These are phyloP conservation scores for Coniochaeta sp. DNA, from an alignment of 2,329 filamentous ascomycete genomes.

Conservation along the genomic window DNA sequence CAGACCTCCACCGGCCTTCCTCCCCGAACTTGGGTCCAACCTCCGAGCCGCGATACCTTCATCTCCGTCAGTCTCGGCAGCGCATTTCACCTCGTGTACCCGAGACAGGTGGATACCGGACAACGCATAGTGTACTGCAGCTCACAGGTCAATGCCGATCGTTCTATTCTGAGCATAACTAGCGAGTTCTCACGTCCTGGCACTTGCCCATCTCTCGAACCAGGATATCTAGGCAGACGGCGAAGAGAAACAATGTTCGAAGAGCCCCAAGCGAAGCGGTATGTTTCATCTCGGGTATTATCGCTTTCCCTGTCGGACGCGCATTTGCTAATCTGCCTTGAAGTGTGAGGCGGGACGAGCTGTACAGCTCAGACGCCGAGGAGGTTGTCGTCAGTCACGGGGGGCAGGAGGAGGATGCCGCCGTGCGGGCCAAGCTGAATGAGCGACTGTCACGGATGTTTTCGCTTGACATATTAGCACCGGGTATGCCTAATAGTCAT, in stretches of 20 bases:
- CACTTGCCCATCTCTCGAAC: no score
- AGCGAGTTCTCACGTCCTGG: no score
- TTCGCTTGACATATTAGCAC: slow-evolving; percentile 28
- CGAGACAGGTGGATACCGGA: not conserved
- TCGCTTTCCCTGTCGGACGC: slow-evolving; percentile 1
- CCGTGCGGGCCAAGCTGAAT: slow-evolving; percentile 36
- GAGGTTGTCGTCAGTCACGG: slow-evolving; percentile 19
- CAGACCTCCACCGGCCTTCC: not conserved
- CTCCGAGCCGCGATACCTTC: not conserved
- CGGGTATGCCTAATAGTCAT: not conserved
- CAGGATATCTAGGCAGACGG: not conserved
- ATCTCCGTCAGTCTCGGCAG: not conserved
- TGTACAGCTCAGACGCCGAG: slow-evolving; percentile 30
- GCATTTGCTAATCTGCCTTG: not conserved
- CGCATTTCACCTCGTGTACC: not conserved
- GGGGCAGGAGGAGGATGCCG: slow-evolving; percentile 25
- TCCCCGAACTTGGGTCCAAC: not conserved
- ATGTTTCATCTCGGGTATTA: slow-evolving; percentile 13
- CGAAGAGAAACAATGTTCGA: slow-evolving; percentile 36
- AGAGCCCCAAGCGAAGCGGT: slow-evolving; percentile 46
- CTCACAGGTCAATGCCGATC: not conserved
- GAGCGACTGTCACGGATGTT: slow-evolving; percentile 41
- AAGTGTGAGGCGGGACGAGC: slow-evolving; percentile 50
- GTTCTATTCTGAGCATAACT: not conserved
- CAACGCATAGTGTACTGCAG: no score